Conservation (phyloP, 2,329 filamentous ascomycete genomes). For the Mariannaea elegans region DNA sequence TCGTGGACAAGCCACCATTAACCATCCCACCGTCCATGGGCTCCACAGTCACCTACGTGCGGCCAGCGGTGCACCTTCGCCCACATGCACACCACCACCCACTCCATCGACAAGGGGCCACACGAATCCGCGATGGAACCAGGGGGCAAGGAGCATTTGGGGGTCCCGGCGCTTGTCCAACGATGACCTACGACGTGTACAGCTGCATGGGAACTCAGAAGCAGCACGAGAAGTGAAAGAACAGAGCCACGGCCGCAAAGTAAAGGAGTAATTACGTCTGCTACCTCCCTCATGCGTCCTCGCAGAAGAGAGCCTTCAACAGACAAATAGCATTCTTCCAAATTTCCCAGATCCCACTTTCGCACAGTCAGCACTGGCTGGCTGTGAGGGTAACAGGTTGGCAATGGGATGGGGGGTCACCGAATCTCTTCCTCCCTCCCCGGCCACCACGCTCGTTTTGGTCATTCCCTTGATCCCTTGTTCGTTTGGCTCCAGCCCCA, state of each 20-base stretch:
- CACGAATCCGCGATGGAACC: conserved; percentile 23
- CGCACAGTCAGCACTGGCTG: conserved; percentile 1
- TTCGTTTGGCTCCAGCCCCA: conserved; percentile 29
- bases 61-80: conserved; percentile 17
- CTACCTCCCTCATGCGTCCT: not conserved
- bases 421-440: not conserved
- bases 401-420: conserved; percentile 20
- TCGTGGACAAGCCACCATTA: conserved; percentile 31
- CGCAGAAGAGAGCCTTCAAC: not conserved
- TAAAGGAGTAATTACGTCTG: too few species aligned
- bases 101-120: conserved; percentile 34
- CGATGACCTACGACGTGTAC: conserved; percentile 12
- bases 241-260: not conserved
- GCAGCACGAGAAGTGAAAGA: not conserved
- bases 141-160: conserved; percentile 14
- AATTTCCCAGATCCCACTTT: not conserved
- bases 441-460: conserved; percentile 39
- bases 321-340: not conserved
- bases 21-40: conserved; percentile 32
- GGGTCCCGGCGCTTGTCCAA: conserved; percentile 16
- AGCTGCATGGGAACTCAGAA: not conserved
- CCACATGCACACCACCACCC: conserved; percentile 28
- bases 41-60: conserved; percentile 30
- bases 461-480: conserved; percentile 33
- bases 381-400: conserved; percentile 10